These are phyloP conservation scores for Juglanconis oblonga DNA, from an alignment of 2,329 filamentous ascomycete species.

Conservation along the genomic window DNA sequence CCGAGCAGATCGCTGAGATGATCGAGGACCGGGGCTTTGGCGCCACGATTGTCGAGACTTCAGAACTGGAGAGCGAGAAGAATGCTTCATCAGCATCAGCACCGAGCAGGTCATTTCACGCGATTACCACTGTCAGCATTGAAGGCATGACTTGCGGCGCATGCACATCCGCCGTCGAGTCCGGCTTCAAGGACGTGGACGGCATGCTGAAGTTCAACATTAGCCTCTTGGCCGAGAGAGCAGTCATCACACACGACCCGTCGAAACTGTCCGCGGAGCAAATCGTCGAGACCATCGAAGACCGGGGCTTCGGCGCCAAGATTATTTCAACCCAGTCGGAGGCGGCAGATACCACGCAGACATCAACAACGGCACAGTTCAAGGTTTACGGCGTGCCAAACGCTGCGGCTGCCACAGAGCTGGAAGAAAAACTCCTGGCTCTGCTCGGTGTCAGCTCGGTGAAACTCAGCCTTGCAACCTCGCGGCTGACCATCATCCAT, in stretches of 20 bases:
- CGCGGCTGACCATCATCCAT: conserved; percentile 71
- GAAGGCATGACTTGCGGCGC: conserved; percentile 98
- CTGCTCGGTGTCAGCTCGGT: conserved; percentile 73
- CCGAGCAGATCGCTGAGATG: conserved; percentile 53
- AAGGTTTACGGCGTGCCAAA: conserved; percentile 80
- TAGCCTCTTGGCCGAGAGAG: conserved; percentile 87
- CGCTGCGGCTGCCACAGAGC: conserved; percentile 64
- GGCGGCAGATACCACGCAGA: conserved; percentile 49
- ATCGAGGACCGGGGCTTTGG: conserved; percentile 77
- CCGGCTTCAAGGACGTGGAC: conserved; percentile 72
- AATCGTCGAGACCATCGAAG: conserved; percentile 81
- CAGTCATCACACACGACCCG: conserved; percentile 81
- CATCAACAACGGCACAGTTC: conserved; percentile 64
- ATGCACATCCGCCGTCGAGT: conserved; percentile 88
- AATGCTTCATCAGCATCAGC: conserved; percentile 28
- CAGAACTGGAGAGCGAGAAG: conserved; percentile 40
- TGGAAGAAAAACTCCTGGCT: conserved; percentile 66
- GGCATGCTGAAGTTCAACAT: conserved; percentile 91
- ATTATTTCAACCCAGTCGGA: conserved; percentile 74
- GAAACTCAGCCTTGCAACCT: conserved; percentile 69
- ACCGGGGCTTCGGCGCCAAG: conserved; percentile 82
- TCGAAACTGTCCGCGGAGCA: conserved; percentile 67
- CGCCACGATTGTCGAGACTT: conserved; percentile 73
- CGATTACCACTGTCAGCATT: conserved; percentile 82
- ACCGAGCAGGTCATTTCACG: conserved; percentile 40